Evolutionary conservation across 1,139 yeast species (phyloP).

Genomic region (Pneumocystis sp.): DNA sequence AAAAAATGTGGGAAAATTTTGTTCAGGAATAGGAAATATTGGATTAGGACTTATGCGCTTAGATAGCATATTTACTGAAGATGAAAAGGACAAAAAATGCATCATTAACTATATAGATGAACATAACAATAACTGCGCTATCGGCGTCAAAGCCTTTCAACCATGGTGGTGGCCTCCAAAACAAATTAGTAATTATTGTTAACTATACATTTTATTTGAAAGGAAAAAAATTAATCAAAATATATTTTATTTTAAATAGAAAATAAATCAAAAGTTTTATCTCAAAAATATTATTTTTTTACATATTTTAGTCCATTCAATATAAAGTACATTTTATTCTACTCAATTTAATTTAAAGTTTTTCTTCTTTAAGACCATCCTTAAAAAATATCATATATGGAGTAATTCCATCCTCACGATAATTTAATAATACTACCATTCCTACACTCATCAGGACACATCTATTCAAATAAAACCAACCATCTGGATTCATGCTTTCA

Average conservation of each 20-base stretch:
- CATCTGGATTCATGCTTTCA: conserved; percentile 99
- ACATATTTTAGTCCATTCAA: not conserved
- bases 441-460: conserved; percentile 26
- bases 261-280: not conserved
- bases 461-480: conserved; percentile 3
- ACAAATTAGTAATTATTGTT: conserved; percentile 13
- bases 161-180: conserved; percentile 19
- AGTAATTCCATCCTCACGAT: conserved; percentile 99
- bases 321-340: not conserved
- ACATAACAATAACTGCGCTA: conserved; percentile 13
- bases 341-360: conserved; percentile 37
- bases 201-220: not conserved
- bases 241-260: not conserved
- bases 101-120: conserved; percentile 22
- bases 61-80: conserved; percentile 26
- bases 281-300: not conserved
- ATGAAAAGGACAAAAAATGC: not conserved
- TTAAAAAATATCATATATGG: conserved; percentile 98
- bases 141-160: conserved; percentile 11
- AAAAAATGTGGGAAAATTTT: conserved; percentile 41
- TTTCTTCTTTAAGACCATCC: conserved; percentile 83
- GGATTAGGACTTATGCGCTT: conserved; percentile 49
- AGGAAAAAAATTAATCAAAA: not conserved
- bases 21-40: conserved; percentile 41
- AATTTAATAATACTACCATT: conserved; percentile 94